Percentiles rank a stretch among this genome's conserved stretches.
Conservation (phyloP, 1,284 basidiomycete genomes). For the Moesziomyces parantarcticus region DNA sequence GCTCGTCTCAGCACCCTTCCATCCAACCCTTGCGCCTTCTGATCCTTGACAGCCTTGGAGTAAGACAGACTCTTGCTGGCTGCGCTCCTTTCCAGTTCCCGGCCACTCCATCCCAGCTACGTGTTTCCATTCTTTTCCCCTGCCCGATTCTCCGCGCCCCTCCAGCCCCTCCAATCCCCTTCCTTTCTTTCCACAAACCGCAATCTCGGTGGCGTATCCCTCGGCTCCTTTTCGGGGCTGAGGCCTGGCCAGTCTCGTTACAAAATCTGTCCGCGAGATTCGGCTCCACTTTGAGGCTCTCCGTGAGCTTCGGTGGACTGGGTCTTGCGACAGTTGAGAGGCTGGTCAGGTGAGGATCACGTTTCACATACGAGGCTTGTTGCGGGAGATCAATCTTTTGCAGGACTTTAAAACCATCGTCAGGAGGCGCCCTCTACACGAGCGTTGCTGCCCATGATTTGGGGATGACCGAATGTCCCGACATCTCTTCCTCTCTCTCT, state of each 20-base stretch:
- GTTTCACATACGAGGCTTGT: slow-evolving; percentile 22
- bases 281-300: slow-evolving; percentile 48
- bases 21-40: too few relatives aligned
- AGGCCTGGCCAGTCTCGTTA: slow-evolving; percentile 32
- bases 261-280: slow-evolving; percentile 28
- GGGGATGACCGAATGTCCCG: slow-evolving; percentile 54
- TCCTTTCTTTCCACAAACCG: slow-evolving; percentile 16
- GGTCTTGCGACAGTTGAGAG: slow-evolving; percentile 37
- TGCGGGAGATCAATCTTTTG: slow-evolving; percentile 41
- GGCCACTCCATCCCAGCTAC: too few relatives aligned
- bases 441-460: slow-evolving; percentile 52
- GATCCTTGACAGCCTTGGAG: too few relatives aligned
- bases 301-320: slow-evolving; percentile 45
- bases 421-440: slow-evolving; percentile 48
- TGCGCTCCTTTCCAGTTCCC: too few relatives aligned
- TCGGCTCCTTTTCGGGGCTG: slow-evolving; percentile 17
- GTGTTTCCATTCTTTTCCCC: too few relatives aligned
- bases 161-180: background rate
- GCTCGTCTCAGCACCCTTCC: too few relatives aligned
- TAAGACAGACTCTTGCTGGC: too few relatives aligned
- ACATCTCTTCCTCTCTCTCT: slow-evolving; percentile 21
- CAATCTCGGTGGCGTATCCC: slow-evolving; percentile 36
- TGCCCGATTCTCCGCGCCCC: too few relatives aligned
- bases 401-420: slow-evolving; percentile 56
- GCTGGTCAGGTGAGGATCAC: slow-evolving; percentile 25